Conservation (phyloP, 2,329 filamentous ascomycete species). For the Ophiostoma perfectum region DNA sequence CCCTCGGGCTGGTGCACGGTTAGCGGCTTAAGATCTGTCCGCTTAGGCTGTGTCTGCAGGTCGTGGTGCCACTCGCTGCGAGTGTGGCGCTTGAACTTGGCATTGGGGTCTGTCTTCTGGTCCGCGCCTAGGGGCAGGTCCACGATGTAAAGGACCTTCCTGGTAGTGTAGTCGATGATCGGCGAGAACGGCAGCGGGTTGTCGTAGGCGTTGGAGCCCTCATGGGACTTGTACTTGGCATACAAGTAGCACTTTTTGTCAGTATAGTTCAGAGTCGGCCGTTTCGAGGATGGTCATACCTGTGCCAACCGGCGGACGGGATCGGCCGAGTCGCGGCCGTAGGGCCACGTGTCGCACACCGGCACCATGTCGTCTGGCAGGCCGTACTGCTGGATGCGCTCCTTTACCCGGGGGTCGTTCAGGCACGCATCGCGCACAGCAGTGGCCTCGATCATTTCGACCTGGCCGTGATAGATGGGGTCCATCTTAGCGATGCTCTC, state of each 20-base stretch:
- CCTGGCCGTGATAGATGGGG: slow-evolving; percentile 28
- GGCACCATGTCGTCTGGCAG: slow-evolving; percentile 43
- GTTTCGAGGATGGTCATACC: too few species aligned
- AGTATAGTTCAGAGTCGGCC: too few species aligned
- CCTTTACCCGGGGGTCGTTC: slow-evolving; percentile 31
- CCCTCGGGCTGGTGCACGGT: slow-evolving; percentile 25
- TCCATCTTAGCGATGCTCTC: slow-evolving; percentile 33
- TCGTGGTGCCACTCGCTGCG: slow-evolving; percentile 43
- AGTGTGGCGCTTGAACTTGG: slow-evolving; percentile 37
- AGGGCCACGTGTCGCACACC: slow-evolving; percentile 51
- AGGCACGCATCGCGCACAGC: slow-evolving; percentile 35
- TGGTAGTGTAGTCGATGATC: slow-evolving; percentile 46
- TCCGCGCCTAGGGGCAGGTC: slow-evolving; percentile 41
- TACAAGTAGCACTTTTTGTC: slow-evolving; percentile 17
- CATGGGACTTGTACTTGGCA: slow-evolving; percentile 17
- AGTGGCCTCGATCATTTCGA: slow-evolving; percentile 31
- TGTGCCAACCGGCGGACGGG: slow-evolving; percentile 13
- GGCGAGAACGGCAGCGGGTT: slow-evolving; percentile 51
- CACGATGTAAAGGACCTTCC: slow-evolving; percentile 39
- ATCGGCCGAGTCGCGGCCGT: slow-evolving; percentile 29
- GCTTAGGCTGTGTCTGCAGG: slow-evolving; percentile 6
- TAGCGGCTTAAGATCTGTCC: slow-evolving; percentile 15
- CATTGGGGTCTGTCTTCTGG: slow-evolving; percentile 30
- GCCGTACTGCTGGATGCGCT: slow-evolving; percentile 39
- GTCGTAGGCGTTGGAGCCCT: slow-evolving; percentile 52